These are phyloP conservation scores for Coemansia sp. DNA, from an alignment of 192 early-diverging fungal genomes.

Conservation along the genomic window DNA sequence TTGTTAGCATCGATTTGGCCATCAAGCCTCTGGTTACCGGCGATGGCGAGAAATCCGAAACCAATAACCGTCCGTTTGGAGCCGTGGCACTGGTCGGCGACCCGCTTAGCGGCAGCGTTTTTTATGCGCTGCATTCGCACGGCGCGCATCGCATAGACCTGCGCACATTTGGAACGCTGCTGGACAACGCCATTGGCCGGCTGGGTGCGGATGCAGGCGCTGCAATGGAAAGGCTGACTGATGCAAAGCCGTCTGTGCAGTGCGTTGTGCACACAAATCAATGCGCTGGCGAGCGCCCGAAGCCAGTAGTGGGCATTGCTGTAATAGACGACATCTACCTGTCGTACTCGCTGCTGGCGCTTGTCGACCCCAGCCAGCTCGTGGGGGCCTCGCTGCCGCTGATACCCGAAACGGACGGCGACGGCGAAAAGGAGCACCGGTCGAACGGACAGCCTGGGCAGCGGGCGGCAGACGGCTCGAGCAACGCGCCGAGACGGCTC, in stretches of 20 bases:
- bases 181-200: slow-evolving; percentile 33
- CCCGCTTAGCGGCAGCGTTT: slow-evolving; percentile 57
- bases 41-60: not conserved
- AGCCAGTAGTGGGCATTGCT: slow-evolving; percentile 58
- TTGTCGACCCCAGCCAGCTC: slow-evolving; percentile 57
- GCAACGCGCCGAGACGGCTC: slow-evolving; percentile 21
- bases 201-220: slow-evolving; percentile 17
- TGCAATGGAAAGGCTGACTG: slow-evolving; percentile 30
- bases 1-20: slow-evolving; percentile 56
- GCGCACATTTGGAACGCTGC: slow-evolving; percentile 53
- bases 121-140: slow-evolving; percentile 66
- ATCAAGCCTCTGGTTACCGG: slow-evolving; percentile 22
- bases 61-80: slow-evolving; percentile 8
- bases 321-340: slow-evolving; percentile 65
- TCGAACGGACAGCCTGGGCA: not conserved
- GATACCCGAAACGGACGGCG: slow-evolving; percentile 7
- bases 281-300: slow-evolving; percentile 18
- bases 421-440: not conserved
- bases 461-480: not conserved
- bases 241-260: slow-evolving; percentile 22
- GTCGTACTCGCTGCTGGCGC: slow-evolving; percentile 64
- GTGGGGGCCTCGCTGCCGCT: slow-evolving; percentile 56
- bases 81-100: slow-evolving; percentile 60
- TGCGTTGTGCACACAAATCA: slow-evolving; percentile 43
- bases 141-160: slow-evolving; percentile 68